A percentile compares a stretch with the other conserved stretches of the same genome.
Evolutionary conservation across 2,329 filamentous ascomycete species (phyloP).

Genomic region (Aspergillus neoniger): DNA sequence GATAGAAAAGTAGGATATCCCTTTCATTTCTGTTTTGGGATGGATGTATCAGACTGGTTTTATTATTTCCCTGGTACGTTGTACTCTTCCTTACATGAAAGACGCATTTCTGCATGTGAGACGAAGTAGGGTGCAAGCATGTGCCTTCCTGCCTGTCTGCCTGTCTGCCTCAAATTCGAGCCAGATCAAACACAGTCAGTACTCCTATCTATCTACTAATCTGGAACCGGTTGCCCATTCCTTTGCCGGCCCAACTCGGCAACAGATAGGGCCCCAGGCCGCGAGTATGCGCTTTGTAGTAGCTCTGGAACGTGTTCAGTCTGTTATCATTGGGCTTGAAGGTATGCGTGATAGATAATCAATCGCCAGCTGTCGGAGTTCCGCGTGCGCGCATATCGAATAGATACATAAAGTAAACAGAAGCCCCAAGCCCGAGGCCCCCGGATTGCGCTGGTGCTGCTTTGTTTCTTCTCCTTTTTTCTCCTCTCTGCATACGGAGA

Average conservation of each 20-base stretch:
- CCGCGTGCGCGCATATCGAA: not conserved
- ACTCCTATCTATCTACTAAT: too few species aligned
- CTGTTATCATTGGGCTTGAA: slow-evolving; percentile 3
- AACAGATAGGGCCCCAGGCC: not conserved
- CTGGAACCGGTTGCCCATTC: too few species aligned
- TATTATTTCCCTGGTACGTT: not conserved
- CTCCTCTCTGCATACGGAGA: not conserved
- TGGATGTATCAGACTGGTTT: not conserved
- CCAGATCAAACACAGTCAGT: too few species aligned
- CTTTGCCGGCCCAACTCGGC: not conserved
- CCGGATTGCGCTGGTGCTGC: not conserved
- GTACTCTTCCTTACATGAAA: too few species aligned
- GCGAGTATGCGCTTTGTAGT: slow-evolving; percentile 1
- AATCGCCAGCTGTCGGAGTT: not conserved
- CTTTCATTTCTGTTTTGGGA: not conserved
- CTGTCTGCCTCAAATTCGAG: not conserved
- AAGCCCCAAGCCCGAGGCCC: not conserved
- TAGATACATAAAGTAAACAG: not conserved
- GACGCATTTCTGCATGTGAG: too few species aligned
- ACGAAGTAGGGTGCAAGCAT: not conserved
- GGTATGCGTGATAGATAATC: not conserved
- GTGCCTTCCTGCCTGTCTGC: not conserved
- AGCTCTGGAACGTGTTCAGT: not conserved
- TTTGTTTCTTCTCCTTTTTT: not conserved
- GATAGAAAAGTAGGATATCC: not conserved